Conservation (phyloP, 805 yeast species). For the Blastobotrys attinorum region DNA sequence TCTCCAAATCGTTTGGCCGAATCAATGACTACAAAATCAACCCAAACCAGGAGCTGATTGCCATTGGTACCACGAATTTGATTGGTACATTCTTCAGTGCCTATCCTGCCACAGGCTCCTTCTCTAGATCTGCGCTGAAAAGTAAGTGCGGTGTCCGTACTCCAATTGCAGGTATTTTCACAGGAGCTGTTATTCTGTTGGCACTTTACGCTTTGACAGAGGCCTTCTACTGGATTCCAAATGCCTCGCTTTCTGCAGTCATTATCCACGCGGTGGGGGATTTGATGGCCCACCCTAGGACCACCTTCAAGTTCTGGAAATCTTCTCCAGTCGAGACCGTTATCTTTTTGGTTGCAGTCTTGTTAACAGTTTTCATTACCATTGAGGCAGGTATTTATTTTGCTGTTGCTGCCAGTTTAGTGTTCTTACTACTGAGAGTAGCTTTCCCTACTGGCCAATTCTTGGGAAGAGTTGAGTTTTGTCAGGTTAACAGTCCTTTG, state of each 20-base stretch:
- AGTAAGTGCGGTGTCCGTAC: slow-evolving; percentile 94
- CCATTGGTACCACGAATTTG: slow-evolving; percentile 86
- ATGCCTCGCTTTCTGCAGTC: slow-evolving; percentile 78
- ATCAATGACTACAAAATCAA: slow-evolving; percentile 82
- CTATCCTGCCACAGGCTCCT: slow-evolving; percentile 94
- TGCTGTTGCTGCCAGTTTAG: slow-evolving; percentile 78
- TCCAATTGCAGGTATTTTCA: slow-evolving; percentile 84
- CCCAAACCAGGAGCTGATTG: slow-evolving; percentile 90
- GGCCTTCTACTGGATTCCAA: slow-evolving; percentile 84
- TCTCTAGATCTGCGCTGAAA: slow-evolving; percentile 88
- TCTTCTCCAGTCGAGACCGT: slow-evolving; percentile 66
- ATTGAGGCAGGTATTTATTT: slow-evolving; percentile 89
- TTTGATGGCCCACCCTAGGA: slow-evolving; percentile 49
- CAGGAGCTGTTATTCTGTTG: slow-evolving; percentile 80
- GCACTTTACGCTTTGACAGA: slow-evolving; percentile 79
- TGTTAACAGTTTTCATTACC: slow-evolving; percentile 67
- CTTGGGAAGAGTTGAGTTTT: slow-evolving; percentile 67
- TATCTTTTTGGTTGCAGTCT: slow-evolving; percentile 63
- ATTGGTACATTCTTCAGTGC: slow-evolving; percentile 90
- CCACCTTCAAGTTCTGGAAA: slow-evolving; percentile 54
- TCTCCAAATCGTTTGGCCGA: slow-evolving; percentile 88
- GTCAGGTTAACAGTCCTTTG: slow-evolving; percentile 61
- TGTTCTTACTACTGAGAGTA: slow-evolving; percentile 60
- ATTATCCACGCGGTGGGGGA: slow-evolving; percentile 92
- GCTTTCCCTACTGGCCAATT: slow-evolving; percentile 78